Evolutionary conservation across 2,329 filamentous ascomycete species (phyloP).

Genomic region (Cladosporium austrohemisphaericum): DNA sequence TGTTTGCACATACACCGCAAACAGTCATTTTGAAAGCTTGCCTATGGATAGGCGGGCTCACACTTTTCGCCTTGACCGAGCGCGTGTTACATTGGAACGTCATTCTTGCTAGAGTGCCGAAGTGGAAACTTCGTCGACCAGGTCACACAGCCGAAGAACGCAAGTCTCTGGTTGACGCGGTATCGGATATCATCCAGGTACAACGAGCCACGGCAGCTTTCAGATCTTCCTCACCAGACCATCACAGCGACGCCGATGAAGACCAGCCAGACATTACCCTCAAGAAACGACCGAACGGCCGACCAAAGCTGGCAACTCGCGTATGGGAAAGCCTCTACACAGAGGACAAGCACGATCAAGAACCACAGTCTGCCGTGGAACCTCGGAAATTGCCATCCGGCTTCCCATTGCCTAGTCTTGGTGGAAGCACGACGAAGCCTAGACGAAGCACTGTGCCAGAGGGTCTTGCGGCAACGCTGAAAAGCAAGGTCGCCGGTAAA

Average conservation of each 20-base stretch:
- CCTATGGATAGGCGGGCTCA: slow-evolving; percentile 62
- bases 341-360: slow-evolving; percentile 16
- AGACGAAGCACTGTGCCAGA: slow-evolving; percentile 24
- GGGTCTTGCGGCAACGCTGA: not conserved
- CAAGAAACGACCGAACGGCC: slow-evolving; percentile 16
- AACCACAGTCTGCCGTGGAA: slow-evolving; percentile 25
- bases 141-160: slow-evolving; percentile 41
- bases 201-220: slow-evolving; percentile 29
- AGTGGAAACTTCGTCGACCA: slow-evolving; percentile 75
- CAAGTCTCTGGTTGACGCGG: slow-evolving; percentile 41
- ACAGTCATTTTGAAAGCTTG: slow-evolving; percentile 41
- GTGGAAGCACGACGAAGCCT: slow-evolving; percentile 7
- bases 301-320: slow-evolving; percentile 20
- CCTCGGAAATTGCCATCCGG: slow-evolving; percentile 14
- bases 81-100: slow-evolving; percentile 79
- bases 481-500: slow-evolving; percentile 5
- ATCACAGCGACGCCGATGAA: slow-evolving; percentile 48
- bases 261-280: slow-evolving; percentile 25
- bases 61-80: slow-evolving; percentile 68
- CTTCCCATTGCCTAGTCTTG: slow-evolving; percentile 9
- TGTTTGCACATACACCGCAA: slow-evolving; percentile 66
- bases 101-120: slow-evolving; percentile 79
- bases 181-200: slow-evolving; percentile 37
- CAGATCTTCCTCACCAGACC: slow-evolving; percentile 14
- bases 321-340: slow-evolving; percentile 8